phyloP scores from a whole-genome alignment of 2,329 filamentous ascomycete genomes.

The Aspergillus brunneoviolaceus region DNA sequence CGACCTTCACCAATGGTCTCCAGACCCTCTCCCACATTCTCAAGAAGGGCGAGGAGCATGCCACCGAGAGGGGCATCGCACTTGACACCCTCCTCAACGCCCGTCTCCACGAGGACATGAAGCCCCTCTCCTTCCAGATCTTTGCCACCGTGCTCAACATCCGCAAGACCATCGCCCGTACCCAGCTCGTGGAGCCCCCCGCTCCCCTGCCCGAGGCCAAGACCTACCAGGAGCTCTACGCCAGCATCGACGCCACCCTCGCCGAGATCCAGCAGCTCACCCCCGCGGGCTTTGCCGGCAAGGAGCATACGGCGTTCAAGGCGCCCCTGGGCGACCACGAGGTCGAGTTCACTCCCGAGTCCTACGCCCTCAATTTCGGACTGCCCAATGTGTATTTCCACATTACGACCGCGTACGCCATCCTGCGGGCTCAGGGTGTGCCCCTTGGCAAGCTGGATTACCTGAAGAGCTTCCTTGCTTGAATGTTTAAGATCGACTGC shows the following conservation, averaged over 20 bases:
- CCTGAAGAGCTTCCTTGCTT: conserved; percentile 27
- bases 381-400: conserved; percentile 68
- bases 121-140: conserved; percentile 51
- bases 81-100: conserved; percentile 40
- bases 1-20: conserved; percentile 6
- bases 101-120: conserved; percentile 53
- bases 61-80: conserved; percentile 38
- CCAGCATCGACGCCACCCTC: conserved; percentile 50
- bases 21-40: conserved; percentile 34
- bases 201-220: conserved; percentile 45
- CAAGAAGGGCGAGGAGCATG: conserved; percentile 45
- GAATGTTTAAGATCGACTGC: background rate
- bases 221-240: conserved; percentile 52
- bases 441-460: conserved; percentile 62
- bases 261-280: conserved; percentile 48
- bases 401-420: conserved; percentile 57
- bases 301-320: conserved; percentile 42
- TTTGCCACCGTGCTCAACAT: conserved; percentile 44
- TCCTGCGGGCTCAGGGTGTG: conserved; percentile 62
- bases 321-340: conserved; percentile 36
- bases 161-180: conserved; percentile 41
- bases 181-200: conserved; percentile 37
- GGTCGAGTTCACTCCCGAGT: conserved; percentile 42
- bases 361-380: conserved; percentile 52
- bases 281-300: conserved; percentile 43